phyloP scores from a whole-genome alignment of 75 land plant genomes.

The Pseudotsuga menziesii region DNA sequence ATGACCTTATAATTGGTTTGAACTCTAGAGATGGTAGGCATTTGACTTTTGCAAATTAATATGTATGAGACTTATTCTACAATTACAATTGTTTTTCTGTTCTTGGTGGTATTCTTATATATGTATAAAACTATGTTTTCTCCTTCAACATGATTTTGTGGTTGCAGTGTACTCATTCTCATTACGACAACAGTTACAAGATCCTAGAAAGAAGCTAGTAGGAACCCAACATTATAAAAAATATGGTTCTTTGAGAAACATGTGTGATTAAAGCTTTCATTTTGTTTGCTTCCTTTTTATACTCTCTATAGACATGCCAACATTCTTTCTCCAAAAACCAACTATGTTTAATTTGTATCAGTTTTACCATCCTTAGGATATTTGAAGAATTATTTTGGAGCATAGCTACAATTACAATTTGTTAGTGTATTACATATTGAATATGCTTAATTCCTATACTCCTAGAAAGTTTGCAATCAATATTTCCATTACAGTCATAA shows the following conservation, averaged over 20 bases:
- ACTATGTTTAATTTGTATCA: no score
- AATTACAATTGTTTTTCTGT: background rate
- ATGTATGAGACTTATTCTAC: background rate
- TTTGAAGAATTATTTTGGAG: no score
- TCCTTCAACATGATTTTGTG: background rate
- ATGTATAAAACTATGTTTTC: conserved; percentile 3
- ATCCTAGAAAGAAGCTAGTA: conserved; percentile 94
- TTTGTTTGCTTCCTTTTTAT: background rate
- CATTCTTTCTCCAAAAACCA: no score
- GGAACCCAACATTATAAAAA: conserved; percentile 96
- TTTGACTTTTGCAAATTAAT: conserved; percentile 4
- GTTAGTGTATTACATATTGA: no score
- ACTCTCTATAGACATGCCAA: no score
- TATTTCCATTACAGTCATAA: no score
- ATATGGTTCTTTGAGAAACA: conserved; percentile 80
- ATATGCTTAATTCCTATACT: no score
- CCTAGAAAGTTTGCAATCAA: no score
- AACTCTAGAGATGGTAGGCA: conserved; percentile 84
- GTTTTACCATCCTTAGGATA: no score
- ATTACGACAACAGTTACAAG: conserved; percentile 92
- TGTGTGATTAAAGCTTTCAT: conserved; percentile 27
- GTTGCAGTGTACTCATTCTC: conserved; percentile 82
- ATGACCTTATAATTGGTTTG: conserved; percentile 89
- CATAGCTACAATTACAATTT: no score
- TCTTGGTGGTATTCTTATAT: background rate